These are phyloP conservation scores for Mycosphaerella arachidis DNA, from an alignment of 2,329 filamentous ascomycete genomes.

Conservation along the genomic window DNA sequence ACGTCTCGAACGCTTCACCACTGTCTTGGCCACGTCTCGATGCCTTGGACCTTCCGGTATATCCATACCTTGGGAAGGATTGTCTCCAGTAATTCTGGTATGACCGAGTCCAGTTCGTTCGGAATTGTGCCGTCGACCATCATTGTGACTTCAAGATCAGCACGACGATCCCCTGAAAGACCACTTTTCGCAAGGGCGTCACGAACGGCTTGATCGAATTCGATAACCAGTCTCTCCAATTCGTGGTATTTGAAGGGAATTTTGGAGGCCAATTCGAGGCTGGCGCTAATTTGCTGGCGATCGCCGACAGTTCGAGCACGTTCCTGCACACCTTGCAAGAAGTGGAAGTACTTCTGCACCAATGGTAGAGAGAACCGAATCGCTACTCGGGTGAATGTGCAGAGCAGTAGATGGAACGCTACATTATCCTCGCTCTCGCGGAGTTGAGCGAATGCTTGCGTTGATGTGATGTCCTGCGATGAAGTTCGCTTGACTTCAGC, in stretches of 20 bases:
- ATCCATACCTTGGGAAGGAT: slow-evolving; percentile 42
- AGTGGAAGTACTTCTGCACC: slow-evolving; percentile 38
- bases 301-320: slow-evolving; percentile 50
- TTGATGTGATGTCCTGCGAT: slow-evolving; percentile 1
- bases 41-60: too few species aligned
- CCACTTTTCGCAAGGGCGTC: slow-evolving; percentile 50
- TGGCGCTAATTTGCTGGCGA: slow-evolving; percentile 46
- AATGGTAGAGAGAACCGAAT: slow-evolving; percentile 65
- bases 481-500: slow-evolving; percentile 36
- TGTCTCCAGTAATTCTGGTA: slow-evolving; percentile 46
- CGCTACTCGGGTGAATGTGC: slow-evolving; percentile 69
- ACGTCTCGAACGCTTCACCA: too few species aligned
- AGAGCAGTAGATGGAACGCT: slow-evolving; percentile 56
- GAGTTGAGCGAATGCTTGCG: slow-evolving; percentile 21
- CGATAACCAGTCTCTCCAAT: slow-evolving; percentile 48
- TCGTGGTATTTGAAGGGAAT: slow-evolving; percentile 43
- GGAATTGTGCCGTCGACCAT: slow-evolving; percentile 51
- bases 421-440: slow-evolving; percentile 21
- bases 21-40: too few species aligned
- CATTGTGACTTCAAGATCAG: slow-evolving; percentile 49
- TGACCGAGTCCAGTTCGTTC: slow-evolving; percentile 45
- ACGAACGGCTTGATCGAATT: slow-evolving; percentile 63
- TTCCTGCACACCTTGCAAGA: slow-evolving; percentile 15
- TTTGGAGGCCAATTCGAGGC: slow-evolving; percentile 48
- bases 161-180: slow-evolving; percentile 43